A percentile compares a stretch with the other conserved stretches of the same genome.
Conservation (phyloP, 106 monocot genomes). For the Phalaenopsis aphrodite region DNA sequence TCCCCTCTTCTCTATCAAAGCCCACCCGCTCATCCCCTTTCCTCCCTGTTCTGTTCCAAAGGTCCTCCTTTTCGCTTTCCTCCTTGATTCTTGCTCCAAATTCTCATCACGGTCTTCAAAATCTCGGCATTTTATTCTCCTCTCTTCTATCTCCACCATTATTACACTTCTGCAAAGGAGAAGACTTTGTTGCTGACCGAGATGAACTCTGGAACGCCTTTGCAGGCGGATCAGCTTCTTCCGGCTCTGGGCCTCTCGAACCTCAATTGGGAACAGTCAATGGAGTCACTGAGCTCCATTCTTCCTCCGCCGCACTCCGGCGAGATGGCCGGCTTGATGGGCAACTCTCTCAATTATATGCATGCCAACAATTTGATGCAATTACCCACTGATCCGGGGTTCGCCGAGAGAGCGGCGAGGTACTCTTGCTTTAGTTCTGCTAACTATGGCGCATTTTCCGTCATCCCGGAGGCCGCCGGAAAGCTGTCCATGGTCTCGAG, state of each 20-base stretch:
- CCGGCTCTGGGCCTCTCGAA: conserved; percentile 28
- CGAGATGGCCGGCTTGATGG: conserved; percentile 13
- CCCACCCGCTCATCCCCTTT: not conserved
- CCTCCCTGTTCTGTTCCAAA: not conserved
- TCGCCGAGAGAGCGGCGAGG: conserved; percentile 52
- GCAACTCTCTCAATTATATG: conserved; percentile 27
- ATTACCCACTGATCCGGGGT: conserved; percentile 33
- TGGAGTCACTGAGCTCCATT: conserved; percentile 35
- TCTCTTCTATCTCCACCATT: not conserved
- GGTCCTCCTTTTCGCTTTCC: not conserved
- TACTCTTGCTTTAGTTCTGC: conserved; percentile 47
- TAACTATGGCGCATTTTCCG: conserved; percentile 9
- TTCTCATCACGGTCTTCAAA: not conserved
- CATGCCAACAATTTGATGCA: conserved; percentile 13
- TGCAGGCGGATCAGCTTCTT: conserved; percentile 18
- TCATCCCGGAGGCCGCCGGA: conserved; percentile 23
- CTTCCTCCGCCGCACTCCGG: conserved; percentile 32
- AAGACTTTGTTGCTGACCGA: conserved; percentile 7
- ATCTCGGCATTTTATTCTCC: not conserved
- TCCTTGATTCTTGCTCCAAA: not conserved
- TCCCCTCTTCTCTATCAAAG: not conserved
- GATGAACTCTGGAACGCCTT: conserved; percentile 33
- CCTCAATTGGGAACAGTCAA: conserved; percentile 49
- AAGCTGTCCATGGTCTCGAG: conserved; percentile 44
- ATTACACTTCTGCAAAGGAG: not conserved